Evolutionary conservation across 2,329 filamentous ascomycete species (phyloP), one percentile per base, ranked within the genome.

Genomic region (Calycina herbarum): DNA sequence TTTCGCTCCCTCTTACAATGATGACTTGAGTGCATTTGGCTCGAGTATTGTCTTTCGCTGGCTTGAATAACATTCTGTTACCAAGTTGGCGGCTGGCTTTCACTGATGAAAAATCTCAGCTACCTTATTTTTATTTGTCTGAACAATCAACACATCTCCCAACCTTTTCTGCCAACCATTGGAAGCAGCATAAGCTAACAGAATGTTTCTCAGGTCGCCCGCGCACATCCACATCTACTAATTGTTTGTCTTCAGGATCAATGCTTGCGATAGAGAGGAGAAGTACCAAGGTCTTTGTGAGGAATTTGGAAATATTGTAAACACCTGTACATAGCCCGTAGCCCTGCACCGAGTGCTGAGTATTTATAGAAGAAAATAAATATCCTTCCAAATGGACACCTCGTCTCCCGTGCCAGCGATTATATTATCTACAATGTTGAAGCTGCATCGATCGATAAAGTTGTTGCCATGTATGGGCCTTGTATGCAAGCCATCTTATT

Each of bases 1-100:
- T 58, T 33, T 56, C 63, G 24, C 59, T 42, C 42, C 58, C 62
- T 59, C 57, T 35, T 75, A 75, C 78, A 78, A 93, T 96, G 94
- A 98, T 98, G 94, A 98, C 94, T 93, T 94, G 94, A 98, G 94
- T 94, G 94, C 94, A 98, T 98, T 98, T 98, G 94, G 94, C 94
- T 98, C 93, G 94, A 98, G 94, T 85, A 96, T 93, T 87, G 88
- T 83, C 80, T 82, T 83, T 82, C 80, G 82, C 77, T 79, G 75
- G 79, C 80, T 82, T 82, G 83, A 83, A 80, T 82, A 83, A 89
- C 91, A 88, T 97, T 90, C 86, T 94, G 92, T 90, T 83, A 80
- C 82, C 81, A 81, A 80, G 81, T 74, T 77, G 72, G 81, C 79
- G 78, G 82, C 82, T 82, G 82, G 83, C 85, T 86, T 89, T 96